Conservation (phyloP, 106 monocot species). For the Amphibolis antarctica region DNA sequence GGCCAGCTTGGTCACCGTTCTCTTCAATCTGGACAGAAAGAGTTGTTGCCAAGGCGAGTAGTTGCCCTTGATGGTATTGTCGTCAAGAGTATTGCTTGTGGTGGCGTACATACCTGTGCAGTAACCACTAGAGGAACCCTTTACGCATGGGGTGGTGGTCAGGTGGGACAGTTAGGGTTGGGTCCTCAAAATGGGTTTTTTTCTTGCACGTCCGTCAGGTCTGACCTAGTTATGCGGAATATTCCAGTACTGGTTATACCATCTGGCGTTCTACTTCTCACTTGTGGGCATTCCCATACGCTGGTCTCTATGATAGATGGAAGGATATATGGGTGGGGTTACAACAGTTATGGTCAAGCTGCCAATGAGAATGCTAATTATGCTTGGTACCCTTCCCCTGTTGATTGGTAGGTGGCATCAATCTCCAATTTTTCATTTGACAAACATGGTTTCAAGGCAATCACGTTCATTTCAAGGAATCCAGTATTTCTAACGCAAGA, state of each 20-base stretch:
- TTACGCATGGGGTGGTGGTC: slow-evolving; percentile 94
- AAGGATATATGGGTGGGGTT: slow-evolving; percentile 92
- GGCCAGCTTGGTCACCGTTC: slow-evolving; percentile 96
- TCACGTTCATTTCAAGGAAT: background rate
- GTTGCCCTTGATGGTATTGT: slow-evolving; percentile 54
- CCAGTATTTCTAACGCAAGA: background rate
- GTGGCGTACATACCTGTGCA: slow-evolving; percentile 87
- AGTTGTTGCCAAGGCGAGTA: slow-evolving; percentile 81
- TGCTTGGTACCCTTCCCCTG: slow-evolving; percentile 72
- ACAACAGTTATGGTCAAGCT: slow-evolving; percentile 97
- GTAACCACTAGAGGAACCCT: slow-evolving; percentile 59
- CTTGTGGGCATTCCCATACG: slow-evolving; percentile 94
- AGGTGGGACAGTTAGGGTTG: slow-evolving; percentile 67
- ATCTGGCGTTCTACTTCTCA: slow-evolving; percentile 53
- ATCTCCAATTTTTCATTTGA: background rate
- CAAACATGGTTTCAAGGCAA: background rate
- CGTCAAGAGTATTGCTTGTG: slow-evolving; percentile 64
- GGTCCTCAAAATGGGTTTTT: slow-evolving; percentile 57
- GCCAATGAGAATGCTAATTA: slow-evolving; percentile 83
- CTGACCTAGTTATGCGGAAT: slow-evolving; percentile 46
- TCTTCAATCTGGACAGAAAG: slow-evolving; percentile 68
- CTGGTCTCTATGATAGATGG: slow-evolving; percentile 72
- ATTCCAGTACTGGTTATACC: slow-evolving; percentile 63
- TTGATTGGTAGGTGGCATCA: slow-evolving; percentile 55
- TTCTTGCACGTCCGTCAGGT: slow-evolving; percentile 41